A percentile compares a stretch with the other conserved stretches of the same genome.
phyloP scores from a whole-genome alignment of 2,329 filamentous ascomycete genomes.

The Colletotrichum theobromicola region DNA sequence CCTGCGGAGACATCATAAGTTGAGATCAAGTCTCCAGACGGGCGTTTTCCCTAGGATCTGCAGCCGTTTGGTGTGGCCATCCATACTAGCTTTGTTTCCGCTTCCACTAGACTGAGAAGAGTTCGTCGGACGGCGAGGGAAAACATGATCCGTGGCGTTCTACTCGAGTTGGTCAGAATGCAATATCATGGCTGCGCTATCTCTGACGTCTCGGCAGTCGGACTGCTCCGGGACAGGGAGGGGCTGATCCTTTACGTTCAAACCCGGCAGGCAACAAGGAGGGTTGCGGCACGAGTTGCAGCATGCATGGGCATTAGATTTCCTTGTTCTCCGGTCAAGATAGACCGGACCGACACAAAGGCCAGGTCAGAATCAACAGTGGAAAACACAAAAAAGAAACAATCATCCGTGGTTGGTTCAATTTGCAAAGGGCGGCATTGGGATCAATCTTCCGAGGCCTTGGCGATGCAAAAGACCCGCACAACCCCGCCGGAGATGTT shows the following conservation, averaged over 20 bases:
- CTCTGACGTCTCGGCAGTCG: not conserved
- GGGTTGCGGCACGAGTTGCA: not conserved
- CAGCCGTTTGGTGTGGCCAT: not conserved
- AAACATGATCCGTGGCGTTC: not conserved
- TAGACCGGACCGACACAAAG: not conserved
- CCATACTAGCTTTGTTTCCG: not conserved
- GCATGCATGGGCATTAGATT: not conserved
- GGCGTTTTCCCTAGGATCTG: not conserved
- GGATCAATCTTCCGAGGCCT: not conserved
- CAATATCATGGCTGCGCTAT: not conserved
- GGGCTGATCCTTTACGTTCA: not conserved
- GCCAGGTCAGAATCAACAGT: not conserved
- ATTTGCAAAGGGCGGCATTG: not conserved
- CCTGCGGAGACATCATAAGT: not conserved
- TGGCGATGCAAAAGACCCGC: not conserved
- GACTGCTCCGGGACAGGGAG: not conserved
- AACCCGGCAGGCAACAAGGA: not conserved
- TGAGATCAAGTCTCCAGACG: not conserved
- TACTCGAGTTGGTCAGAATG: not conserved
- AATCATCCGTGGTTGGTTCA: not conserved
- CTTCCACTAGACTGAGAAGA: not conserved
- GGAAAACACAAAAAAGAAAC: not conserved
- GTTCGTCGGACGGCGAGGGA: not conserved
- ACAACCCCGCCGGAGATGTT: not conserved
- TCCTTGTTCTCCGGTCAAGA: not conserved